These are phyloP conservation scores for Vitis riparia DNA, from an alignment of 164 flowering plant species.

Conservation along the genomic window DNA sequence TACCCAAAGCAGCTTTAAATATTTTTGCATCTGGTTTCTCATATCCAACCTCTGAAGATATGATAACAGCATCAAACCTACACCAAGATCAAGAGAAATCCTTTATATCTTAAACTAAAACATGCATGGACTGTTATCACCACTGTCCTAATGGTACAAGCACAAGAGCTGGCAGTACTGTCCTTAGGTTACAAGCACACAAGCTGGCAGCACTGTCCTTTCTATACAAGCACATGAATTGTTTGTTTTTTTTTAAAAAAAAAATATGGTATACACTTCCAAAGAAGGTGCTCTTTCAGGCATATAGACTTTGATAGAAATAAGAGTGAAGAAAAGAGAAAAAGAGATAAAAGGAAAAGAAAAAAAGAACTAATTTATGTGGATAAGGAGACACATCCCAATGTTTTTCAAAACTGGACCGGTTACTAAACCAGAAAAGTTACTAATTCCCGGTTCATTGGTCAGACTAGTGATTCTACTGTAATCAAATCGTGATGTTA, in stretches of 20 bases:
- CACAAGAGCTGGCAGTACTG: too few relatives aligned
- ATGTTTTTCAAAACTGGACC: too few relatives aligned
- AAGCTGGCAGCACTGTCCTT: not conserved
- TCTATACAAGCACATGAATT: not conserved
- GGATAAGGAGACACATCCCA: too few relatives aligned
- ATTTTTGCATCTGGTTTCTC: slow-evolving; percentile 82
- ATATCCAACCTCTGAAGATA: slow-evolving; percentile 91
- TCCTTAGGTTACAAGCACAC: not conserved
- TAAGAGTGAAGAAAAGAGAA: too few relatives aligned
- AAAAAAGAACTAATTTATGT: too few relatives aligned
- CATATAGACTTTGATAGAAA: too few relatives aligned
- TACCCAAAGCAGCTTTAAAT: slow-evolving; percentile 82
- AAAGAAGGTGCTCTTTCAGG: not conserved
- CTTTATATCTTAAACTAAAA: not conserved
- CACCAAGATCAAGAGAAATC: slow-evolving; percentile 6
- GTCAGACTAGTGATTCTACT: too few relatives aligned
- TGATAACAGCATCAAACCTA: slow-evolving; percentile 89
- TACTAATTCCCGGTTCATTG: too few relatives aligned
- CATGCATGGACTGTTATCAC: not conserved
- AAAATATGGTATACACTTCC: not conserved
- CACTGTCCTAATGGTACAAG: not conserved
- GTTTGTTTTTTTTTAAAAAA: not conserved
- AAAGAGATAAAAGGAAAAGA: too few relatives aligned
- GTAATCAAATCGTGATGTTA: too few relatives aligned
- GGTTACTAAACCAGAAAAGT: too few relatives aligned